Evolutionary conservation across 1,284 basidiomycete species (phyloP).

Genomic region (Rhodofomes roseus): DNA sequence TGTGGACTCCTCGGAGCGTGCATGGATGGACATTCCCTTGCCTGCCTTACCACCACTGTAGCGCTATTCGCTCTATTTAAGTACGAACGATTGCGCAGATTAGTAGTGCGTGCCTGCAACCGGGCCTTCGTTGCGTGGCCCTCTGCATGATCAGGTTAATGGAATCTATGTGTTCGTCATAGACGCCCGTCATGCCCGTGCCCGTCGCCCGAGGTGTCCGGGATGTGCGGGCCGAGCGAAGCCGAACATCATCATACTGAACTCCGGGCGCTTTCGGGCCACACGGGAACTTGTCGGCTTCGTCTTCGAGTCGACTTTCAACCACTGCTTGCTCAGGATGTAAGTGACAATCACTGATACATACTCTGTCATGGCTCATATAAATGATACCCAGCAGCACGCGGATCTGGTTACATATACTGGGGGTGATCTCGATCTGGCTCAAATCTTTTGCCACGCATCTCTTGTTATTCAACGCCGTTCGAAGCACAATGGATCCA

Average conservation of each 20-base stretch:
- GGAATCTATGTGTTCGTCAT: background rate
- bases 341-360: too few relatives aligned
- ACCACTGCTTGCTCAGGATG: background rate
- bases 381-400: too few relatives aligned
- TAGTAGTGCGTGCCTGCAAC: background rate
- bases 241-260: background rate
- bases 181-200: background rate
- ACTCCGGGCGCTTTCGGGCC: background rate
- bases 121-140: background rate
- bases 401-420: too few relatives aligned
- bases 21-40: conserved; percentile 1
- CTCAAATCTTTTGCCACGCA: background rate
- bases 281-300: background rate
- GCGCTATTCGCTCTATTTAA: background rate
- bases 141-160: conserved; percentile 1
- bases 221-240: background rate
- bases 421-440: background rate
- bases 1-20: conserved; percentile 1
- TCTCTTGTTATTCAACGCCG: background rate
- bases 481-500: background rate
- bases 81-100: background rate
- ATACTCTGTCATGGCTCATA: too few relatives aligned
- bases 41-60: background rate
- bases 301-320: background rate
- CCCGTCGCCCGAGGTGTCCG: background rate